Evolutionary conservation across 2,329 filamentous ascomycete species (phyloP).

Genomic region (Stagonosporopsis rhizophila): DNA sequence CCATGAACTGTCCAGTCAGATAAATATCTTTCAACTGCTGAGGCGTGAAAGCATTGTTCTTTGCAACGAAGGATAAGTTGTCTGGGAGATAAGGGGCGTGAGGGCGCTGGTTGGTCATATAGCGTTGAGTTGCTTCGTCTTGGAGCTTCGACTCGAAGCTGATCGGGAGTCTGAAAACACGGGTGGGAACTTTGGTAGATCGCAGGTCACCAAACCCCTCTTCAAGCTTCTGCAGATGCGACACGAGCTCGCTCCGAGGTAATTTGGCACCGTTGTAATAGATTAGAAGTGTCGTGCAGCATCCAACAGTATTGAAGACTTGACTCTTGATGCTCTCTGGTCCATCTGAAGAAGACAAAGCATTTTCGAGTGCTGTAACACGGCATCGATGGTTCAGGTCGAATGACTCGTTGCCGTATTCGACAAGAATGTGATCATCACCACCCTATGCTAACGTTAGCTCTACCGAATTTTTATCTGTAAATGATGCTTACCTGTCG

Average conservation of each 20-base stretch:
- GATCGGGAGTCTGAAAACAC: conserved; percentile 53
- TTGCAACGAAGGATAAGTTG: conserved; percentile 65
- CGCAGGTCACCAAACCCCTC: conserved; percentile 52
- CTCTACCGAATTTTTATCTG: conserved; percentile 7
- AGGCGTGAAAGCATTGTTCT: conserved; percentile 61
- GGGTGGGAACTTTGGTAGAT: conserved; percentile 51
- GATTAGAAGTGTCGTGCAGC: conserved; percentile 54
- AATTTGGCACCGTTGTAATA: conserved; percentile 52
- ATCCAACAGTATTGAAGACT: conserved; percentile 61
- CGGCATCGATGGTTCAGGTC: conserved; percentile 65
- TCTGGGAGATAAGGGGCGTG: conserved; percentile 69
- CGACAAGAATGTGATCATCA: conserved; percentile 62
- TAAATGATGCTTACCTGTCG: conserved; percentile 19
- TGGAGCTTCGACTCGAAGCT: conserved; percentile 54
- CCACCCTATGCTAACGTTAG: conserved; percentile 29
- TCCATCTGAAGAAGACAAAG: conserved; percentile 52
- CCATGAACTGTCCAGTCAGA: conserved; percentile 59
- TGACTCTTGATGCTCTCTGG: conserved; percentile 49
- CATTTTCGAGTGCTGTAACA: conserved; percentile 61
- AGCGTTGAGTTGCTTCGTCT: conserved; percentile 63
- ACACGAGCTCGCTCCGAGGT: conserved; percentile 45
- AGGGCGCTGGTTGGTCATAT: conserved; percentile 67
- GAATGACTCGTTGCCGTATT: conserved; percentile 64
- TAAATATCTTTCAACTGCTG: conserved; percentile 61
- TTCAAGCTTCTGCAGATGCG: conserved; percentile 51